phyloP scores from a whole-genome alignment of 345 rosid genomes.

The Acer negundo region DNA sequence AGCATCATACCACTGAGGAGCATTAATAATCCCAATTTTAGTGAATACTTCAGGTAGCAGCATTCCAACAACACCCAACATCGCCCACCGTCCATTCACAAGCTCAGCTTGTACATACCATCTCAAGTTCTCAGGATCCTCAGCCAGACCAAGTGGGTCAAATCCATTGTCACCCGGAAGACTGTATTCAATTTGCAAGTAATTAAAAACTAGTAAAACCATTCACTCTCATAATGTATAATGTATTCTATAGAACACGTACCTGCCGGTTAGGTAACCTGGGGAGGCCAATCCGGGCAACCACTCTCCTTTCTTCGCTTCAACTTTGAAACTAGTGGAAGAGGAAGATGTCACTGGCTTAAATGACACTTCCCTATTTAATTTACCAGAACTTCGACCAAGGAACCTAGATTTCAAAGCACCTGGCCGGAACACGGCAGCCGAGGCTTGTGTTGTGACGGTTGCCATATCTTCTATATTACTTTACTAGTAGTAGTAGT shows the following conservation, averaged over 20 bases:
- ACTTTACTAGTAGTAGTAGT: no score
- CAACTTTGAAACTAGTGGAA: conserved; percentile 52
- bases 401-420: conserved; percentile 63
- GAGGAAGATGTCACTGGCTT: conserved; percentile 41
- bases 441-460: conserved; percentile 85
- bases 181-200: conserved; percentile 33
- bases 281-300: conserved; percentile 87
- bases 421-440: conserved; percentile 75
- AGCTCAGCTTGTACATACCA: conserved; percentile 96
- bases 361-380: conserved; percentile 48
- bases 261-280: conserved; percentile 75
- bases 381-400: conserved; percentile 53
- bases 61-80: conserved; percentile 96
- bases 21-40: conserved; percentile 73
- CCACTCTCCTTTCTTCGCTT: conserved; percentile 98
- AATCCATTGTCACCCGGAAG: conserved; percentile 98
- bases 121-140: conserved; percentile 91
- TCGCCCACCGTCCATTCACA: conserved; percentile 91
- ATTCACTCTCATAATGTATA: no score
- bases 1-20: conserved; percentile 84
- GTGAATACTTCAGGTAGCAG: conserved; percentile 92
- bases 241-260: no score
- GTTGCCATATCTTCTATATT: conserved; percentile 57
- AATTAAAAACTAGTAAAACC: no score
- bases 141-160: conserved; percentile 88